Percentiles rank a stretch among this genome's conserved stretches.
Conservation (phyloP, 768 basidiomycete species). For the Candolleomyces aberdarensis region DNA sequence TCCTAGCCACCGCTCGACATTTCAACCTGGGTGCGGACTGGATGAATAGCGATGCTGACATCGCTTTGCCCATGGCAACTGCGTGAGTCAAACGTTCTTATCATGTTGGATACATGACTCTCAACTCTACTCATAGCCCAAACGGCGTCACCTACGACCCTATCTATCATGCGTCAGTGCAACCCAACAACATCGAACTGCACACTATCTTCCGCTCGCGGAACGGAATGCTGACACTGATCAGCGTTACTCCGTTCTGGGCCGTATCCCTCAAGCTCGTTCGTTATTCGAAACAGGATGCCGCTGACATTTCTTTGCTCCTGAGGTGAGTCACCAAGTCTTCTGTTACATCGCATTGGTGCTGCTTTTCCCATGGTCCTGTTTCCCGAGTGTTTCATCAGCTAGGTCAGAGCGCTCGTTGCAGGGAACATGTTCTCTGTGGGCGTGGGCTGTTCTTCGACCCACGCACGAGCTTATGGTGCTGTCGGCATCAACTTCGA, state of each 20-base stretch:
- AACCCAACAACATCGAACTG: constrained; percentile 45
- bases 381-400: neutral
- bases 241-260: constrained; percentile 72
- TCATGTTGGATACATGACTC: neutral
- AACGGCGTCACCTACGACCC: constrained; percentile 48
- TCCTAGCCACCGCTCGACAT: constrained; percentile 47
- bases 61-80: constrained; percentile 62
- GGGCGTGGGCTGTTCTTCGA: too few species aligned
- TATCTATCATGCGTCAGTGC: constrained; percentile 51
- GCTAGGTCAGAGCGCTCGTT: too few species aligned
- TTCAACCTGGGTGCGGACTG: constrained; percentile 61
- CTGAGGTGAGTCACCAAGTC: constrained; percentile 45
- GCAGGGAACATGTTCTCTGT: too few species aligned
- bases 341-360: neutral
- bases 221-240: constrained; percentile 46
- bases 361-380: neutral
- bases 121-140: constrained; percentile 16
- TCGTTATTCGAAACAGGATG: constrained; percentile 60
- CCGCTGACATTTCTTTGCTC: constrained; percentile 63
- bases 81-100: constrained; percentile 42
- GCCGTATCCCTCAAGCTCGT: constrained; percentile 71
- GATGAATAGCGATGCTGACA: constrained; percentile 77
- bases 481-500: too few species aligned
- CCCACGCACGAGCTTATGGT: too few species aligned
- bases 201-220: constrained; percentile 57